Percentiles rank a stretch among this genome's conserved stretches.
Evolutionary conservation across 1,284 basidiomycete genomes (phyloP).

Genomic region (Mycosarcoma maydis): DNA sequence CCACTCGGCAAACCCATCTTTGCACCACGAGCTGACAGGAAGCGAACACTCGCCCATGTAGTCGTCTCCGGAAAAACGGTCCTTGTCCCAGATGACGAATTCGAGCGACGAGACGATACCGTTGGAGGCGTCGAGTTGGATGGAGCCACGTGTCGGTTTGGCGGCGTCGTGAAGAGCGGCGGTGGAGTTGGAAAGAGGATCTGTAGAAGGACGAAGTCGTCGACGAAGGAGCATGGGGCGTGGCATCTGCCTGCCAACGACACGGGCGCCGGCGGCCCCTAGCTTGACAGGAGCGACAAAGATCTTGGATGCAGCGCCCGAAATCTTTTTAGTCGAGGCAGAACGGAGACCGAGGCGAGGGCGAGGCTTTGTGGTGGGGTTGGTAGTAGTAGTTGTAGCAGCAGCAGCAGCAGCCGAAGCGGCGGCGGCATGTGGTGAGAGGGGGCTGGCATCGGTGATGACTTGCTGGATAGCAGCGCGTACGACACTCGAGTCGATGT

Average conservation of each 20-base stretch:
- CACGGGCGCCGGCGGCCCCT: constrained; percentile 54
- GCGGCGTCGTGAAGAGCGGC: constrained; percentile 3
- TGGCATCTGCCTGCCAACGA: constrained; percentile 50
- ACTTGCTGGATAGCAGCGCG: constrained; percentile 28
- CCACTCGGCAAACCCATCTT: constrained; percentile 41
- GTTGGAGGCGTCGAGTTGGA: constrained; percentile 47
- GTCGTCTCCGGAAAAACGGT: constrained; percentile 77
- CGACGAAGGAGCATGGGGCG: constrained; percentile 49
- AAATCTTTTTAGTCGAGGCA: constrained; percentile 38
- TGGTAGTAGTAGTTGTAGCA: neutral
- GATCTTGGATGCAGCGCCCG: constrained; percentile 46
- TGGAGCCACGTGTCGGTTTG: constrained; percentile 36
- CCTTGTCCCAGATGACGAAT: constrained; percentile 92
- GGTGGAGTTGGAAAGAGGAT: constrained; percentile 3
- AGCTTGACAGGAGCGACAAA: constrained; percentile 52
- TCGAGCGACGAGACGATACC: constrained; percentile 71
- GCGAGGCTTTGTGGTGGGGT: constrained; percentile 10
- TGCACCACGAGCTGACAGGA: constrained; percentile 82
- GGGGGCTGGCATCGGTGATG: neutral
- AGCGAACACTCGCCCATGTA: constrained; percentile 89
- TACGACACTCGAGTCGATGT: constrained; percentile 31
- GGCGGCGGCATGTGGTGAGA: constrained; percentile 1
- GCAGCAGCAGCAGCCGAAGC: neutral
- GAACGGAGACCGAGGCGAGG: constrained; percentile 30
- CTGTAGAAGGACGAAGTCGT: constrained; percentile 11